A percentile compares a stretch with the other conserved stretches of the same genome.
Conservation (phyloP, 768 basidiomycete genomes). For the Phlebiopsis flavidoalba region DNA sequence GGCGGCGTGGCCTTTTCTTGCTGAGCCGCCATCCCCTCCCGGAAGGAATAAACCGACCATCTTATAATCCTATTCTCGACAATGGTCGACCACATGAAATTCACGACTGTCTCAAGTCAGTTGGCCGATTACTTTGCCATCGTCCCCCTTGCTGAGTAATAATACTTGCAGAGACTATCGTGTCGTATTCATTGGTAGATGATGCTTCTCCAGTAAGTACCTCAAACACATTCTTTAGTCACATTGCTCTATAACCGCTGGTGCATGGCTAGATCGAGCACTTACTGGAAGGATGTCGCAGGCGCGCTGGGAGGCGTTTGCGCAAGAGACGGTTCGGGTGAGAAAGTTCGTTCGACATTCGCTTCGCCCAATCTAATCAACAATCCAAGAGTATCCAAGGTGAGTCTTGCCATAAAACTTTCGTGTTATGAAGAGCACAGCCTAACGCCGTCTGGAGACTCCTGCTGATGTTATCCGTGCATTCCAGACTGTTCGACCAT, state of each 20-base stretch:
- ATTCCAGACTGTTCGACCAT: not conserved
- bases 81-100: not conserved
- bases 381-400: not conserved
- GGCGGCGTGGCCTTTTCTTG: not conserved
- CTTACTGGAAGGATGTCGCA: not conserved
- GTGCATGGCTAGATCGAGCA: not conserved
- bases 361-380: not conserved
- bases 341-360: not conserved
- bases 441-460: not conserved
- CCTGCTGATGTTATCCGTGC: not conserved
- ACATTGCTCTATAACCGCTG: not conserved
- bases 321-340: not conserved
- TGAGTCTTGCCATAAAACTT: not conserved
- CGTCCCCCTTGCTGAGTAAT: not conserved
- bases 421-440: not conserved
- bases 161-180: not conserved
- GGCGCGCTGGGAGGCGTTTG: not conserved
- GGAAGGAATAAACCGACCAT: not conserved
- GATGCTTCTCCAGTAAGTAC: not conserved
- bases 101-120: not conserved
- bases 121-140: not conserved
- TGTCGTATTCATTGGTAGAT: not conserved
- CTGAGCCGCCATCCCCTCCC: not conserved
- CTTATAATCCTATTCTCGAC: not conserved
- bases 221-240: not conserved